phyloP scores from a whole-genome alignment of 768 basidiomycete genomes.

The Boletus subparvulus region DNA sequence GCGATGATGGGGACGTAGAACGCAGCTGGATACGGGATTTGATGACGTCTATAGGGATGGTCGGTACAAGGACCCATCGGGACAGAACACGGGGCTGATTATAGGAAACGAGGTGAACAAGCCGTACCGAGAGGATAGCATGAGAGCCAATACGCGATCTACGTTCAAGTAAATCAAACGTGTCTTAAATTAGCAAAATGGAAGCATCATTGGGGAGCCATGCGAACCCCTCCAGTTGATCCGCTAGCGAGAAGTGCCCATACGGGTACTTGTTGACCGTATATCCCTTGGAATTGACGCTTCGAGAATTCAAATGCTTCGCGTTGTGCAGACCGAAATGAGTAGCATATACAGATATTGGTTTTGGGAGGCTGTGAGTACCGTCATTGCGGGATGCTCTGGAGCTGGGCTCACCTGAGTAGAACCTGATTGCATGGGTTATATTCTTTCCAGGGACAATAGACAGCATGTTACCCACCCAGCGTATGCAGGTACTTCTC shows the following conservation, averaged over 20 bases:
- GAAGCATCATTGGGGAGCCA: background rate
- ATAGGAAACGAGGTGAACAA: background rate
- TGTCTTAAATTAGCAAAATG: background rate
- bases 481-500: conserved; percentile 97
- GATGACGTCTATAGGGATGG: conserved; percentile 64
- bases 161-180: background rate
- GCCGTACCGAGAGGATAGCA: conserved; percentile 80
- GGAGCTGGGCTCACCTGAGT: conserved; percentile 45
- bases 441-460: background rate
- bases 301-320: conserved; percentile 88
- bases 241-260: conserved; percentile 86
- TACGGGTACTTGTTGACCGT: conserved; percentile 70
- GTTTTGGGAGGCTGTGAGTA: background rate
- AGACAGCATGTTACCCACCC: conserved; percentile 40
- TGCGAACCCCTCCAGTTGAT: conserved; percentile 74
- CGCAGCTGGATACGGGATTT: conserved; percentile 90
- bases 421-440: conserved; percentile 49
- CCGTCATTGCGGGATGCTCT: background rate
- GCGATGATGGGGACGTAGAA: conserved; percentile 66
- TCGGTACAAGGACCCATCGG: background rate
- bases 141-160: conserved; percentile 71
- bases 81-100: background rate
- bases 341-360: background rate
- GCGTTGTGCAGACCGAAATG: background rate
- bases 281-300: conserved; percentile 62